Evolutionary conservation across 2,329 filamentous ascomycete species (phyloP), one percentile per base, ranked within the genome.

Genomic region (Nemania sp.): DNA sequence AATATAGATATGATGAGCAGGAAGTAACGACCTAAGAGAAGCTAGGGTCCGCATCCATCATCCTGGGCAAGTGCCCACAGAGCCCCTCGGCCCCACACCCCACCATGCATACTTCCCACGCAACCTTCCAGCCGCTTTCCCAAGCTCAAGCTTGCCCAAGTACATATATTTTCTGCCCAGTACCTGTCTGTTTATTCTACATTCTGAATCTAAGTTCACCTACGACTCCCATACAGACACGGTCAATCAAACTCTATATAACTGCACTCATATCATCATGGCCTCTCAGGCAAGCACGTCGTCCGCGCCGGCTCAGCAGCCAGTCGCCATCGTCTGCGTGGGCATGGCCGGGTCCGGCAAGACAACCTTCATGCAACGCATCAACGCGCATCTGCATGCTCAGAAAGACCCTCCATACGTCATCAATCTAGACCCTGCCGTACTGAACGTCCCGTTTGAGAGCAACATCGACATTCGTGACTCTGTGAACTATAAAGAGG

Each of bases 301-400:
- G 55, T 58, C 61, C 15, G 23, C 54, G 11, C 20, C 54, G 14
- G 36, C 52, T 20, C 59, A 48, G 28, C 49, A 62, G 36, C 65
- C 66, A 8, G 66, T 68, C 40, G 84, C 90, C 57, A 86, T 99
- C 56, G 91, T 97, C 66, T 97, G 92, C 73, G 86, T 99, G 43
- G 94, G 94, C 78, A 97, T 97, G 93, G 94, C 94, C 66, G 93
- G 94, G 65, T 96, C 91, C 14, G 94, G 94, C 67, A 99, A 99
- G 79, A 99, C 94, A n/a, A 99, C 95, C 0, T 99, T 99, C 70
- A 97, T 99, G 93, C 93, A 97, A 71, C 86, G 94, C 67, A 94
- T 99, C 67, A 97, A 97, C 72, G 88, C 93, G 1, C 83, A 99
- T 70, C 86, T 99, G 3, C 93, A 97, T 70, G 82, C 82, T 5